Conservation (phyloP, 345 rosid species). For the Gossypioides kirkii region DNA sequence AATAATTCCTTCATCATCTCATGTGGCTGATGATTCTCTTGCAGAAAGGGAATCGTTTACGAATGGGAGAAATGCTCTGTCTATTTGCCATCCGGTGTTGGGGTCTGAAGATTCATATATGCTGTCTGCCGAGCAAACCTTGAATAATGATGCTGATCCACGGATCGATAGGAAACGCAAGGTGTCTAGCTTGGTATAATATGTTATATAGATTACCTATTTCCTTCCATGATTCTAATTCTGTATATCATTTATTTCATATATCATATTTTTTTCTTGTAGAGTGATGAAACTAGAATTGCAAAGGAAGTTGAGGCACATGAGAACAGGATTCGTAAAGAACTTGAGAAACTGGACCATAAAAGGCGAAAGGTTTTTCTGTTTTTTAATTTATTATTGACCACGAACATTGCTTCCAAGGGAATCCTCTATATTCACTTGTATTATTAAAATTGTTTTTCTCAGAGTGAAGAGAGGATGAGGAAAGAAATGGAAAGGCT, state of each 20-base stretch:
- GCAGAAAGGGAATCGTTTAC: constrained; percentile 42
- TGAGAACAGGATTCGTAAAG: constrained; percentile 59
- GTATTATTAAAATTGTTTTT: constrained; percentile 22
- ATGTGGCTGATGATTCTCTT: constrained; percentile 44
- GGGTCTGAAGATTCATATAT: constrained; percentile 38
- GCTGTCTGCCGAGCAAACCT: constrained; percentile 35
- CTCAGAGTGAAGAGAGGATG: constrained; percentile 78
- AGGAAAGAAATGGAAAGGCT: constrained; percentile 88
- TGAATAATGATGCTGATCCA: constrained; percentile 33
- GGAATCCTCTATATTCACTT: constrained; percentile 12
- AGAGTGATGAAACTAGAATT: constrained; percentile 65
- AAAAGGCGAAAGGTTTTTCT: constrained; percentile 67
- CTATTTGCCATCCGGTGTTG: constrained; percentile 26
- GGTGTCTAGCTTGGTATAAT: constrained; percentile 25
- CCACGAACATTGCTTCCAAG: constrained; percentile 3
- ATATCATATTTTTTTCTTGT: constrained; percentile 17
- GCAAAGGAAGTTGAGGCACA: constrained; percentile 68
- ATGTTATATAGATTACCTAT: not conserved
- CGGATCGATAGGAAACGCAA: constrained; percentile 50
- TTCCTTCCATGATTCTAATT: constrained; percentile 12
- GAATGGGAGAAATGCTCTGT: constrained; percentile 31
- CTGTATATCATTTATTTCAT: not conserved
- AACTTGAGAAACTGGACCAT: constrained; percentile 66
- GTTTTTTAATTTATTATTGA: not conserved
- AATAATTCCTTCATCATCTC: constrained; percentile 43